phyloP scores from a whole-genome alignment of 2,329 filamentous ascomycete species.

The Fusarium foetens region DNA sequence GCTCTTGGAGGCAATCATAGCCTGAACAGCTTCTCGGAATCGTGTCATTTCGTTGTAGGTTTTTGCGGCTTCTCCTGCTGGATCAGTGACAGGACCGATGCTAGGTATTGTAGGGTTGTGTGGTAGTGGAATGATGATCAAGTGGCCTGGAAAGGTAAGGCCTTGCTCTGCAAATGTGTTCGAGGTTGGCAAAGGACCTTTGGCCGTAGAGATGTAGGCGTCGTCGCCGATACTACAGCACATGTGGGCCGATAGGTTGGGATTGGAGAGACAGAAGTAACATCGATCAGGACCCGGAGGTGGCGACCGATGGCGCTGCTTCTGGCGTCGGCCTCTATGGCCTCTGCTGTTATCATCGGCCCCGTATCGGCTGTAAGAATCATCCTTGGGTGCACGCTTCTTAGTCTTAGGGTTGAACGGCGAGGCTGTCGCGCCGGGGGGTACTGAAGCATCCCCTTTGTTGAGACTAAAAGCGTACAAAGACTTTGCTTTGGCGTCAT shows the following conservation, averaged over 20 bases:
- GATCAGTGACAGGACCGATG: constrained; percentile 66
- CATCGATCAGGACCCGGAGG: constrained; percentile 80
- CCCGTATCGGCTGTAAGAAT: constrained; percentile 66
- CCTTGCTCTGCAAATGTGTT: constrained; percentile 72
- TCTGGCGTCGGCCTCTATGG: constrained; percentile 56
- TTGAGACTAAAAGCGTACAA: constrained; percentile 83
- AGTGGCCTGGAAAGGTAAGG: constrained; percentile 82
- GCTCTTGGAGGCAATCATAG: constrained; percentile 73
- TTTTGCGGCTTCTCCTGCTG: constrained; percentile 64
- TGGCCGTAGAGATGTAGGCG: constrained; percentile 89
- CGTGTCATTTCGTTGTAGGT: constrained; percentile 84
- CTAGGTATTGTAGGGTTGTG: constrained; percentile 80
- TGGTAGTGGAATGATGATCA: constrained; percentile 88
- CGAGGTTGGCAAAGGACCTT: constrained; percentile 82
- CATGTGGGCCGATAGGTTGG: constrained; percentile 84
- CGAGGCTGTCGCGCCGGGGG: constrained; percentile 77
- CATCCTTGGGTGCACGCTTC: constrained; percentile 65
- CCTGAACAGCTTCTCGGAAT: constrained; percentile 80
- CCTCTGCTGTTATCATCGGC: constrained; percentile 57
- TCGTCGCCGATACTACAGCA: constrained; percentile 90
- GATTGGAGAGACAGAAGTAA: constrained; percentile 95
- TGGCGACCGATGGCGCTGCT: constrained; percentile 61
- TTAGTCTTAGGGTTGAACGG: constrained; percentile 70
- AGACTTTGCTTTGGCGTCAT: constrained; percentile 79
- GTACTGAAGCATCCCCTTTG: constrained; percentile 70